Evolutionary conservation across 2,329 filamentous ascomycete genomes (phyloP), one percentile per base, ranked within the genome.

Genomic region (Cladorrhinum sp.): DNA sequence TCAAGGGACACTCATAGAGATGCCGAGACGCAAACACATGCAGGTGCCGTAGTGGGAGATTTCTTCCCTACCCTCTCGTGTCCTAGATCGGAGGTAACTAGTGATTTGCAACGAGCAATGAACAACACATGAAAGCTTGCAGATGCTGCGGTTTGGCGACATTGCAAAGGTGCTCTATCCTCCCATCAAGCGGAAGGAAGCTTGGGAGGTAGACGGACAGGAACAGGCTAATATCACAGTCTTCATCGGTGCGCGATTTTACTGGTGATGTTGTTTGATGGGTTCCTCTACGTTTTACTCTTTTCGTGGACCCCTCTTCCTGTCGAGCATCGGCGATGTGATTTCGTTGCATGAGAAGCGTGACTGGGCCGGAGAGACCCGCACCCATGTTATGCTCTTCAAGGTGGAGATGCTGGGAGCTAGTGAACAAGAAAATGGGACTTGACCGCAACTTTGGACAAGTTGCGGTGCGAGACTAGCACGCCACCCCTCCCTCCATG

Each of bases 381-480:
- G 57, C 50, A 36, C 32, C 32, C 10, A 36, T 36, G 7, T 36
- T 36, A 13, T 13, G 32, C 32, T 12, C 32, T 36, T 10, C 32
- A 13, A 12, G 32, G 32, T 36, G 32, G 32, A 36, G 48, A 50
- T 24, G n/a, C 51, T 22, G 53, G 53, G 12, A 61, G 27, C 29
- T 58, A 52, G 27, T 20, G 64, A 53, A 52, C 57, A 45, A 54
- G 38, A 12, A 45, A 20, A 45, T 20, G 41, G 41, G 16, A 55
- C 36, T 60, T 65, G 61, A 68, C 65, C 64, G 64, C 64, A 65
- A 68, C 59, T 68, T 65, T 64, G 61, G 64, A 64, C 60, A 41
- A 41, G 41, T 45, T 45, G 41, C 41, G 41, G 41, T 45, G 63
- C 65, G 65, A 63, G 58, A 54, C 51, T 52, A 50, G 55, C 55